Evolutionary conservation across 2,329 filamentous ascomycete genomes (phyloP).

Genomic region (Sporothrix brunneoviolacea): DNA sequence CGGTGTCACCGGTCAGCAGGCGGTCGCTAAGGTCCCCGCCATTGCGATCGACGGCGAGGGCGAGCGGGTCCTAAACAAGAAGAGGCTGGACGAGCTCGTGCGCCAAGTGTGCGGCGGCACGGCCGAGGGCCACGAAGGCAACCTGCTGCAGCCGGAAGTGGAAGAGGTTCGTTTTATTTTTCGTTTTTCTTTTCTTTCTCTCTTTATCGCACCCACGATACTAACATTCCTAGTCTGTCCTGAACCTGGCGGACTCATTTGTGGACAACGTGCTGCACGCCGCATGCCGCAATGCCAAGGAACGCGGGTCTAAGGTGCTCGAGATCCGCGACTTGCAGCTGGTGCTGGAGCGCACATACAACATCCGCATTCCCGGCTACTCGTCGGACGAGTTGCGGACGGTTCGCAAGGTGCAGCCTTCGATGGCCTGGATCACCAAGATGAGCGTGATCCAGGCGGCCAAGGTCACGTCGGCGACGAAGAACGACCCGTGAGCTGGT

Average conservation of each 20-base stretch:
- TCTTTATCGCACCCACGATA: constrained; percentile 7
- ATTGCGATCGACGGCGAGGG: constrained; percentile 88
- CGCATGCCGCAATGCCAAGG: constrained; percentile 86
- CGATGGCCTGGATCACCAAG: constrained; percentile 86
- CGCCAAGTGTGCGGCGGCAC: constrained; percentile 84
- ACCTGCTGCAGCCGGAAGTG: constrained; percentile 80
- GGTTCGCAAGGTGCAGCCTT: constrained; percentile 86
- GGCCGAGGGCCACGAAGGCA: constrained; percentile 64
- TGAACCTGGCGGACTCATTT: constrained; percentile 88
- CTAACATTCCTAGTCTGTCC: constrained; percentile 57
- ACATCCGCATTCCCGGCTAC: constrained; percentile 89
- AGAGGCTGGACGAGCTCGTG: constrained; percentile 92
- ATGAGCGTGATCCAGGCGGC: constrained; percentile 95
- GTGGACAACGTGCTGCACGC: constrained; percentile 83
- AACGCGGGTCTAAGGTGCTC: constrained; percentile 81
- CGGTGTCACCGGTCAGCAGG: constrained; percentile 82
- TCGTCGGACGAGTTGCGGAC: constrained; percentile 90
- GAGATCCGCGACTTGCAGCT: constrained; percentile 84
- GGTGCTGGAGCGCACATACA: constrained; percentile 76
- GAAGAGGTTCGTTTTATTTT: constrained; percentile 67
- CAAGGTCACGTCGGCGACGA: constrained; percentile 64
- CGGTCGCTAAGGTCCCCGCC: constrained; percentile 70
- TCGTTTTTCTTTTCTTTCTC: constrained; percentile 2
- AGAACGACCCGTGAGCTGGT: constrained; percentile 13
- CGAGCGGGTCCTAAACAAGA: constrained; percentile 91